These are phyloP conservation scores for Delonix regia DNA, from an alignment of 306 rosid genomes.

Conservation along the genomic window DNA sequence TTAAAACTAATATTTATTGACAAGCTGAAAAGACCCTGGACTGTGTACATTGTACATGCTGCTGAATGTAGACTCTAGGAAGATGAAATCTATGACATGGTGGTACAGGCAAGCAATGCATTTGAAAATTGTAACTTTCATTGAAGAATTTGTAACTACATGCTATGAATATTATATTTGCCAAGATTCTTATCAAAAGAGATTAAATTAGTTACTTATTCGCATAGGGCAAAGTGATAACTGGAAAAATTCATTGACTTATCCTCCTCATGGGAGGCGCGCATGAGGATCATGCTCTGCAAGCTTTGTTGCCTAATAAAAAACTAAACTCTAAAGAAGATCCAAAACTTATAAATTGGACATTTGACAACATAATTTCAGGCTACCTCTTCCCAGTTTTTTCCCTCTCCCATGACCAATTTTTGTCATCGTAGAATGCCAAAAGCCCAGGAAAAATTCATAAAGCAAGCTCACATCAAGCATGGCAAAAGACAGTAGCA, in stretches of 20 bases:
- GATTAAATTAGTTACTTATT: not conserved
- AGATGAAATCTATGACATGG: not conserved
- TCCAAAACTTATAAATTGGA: not conserved
- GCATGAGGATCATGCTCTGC: not conserved
- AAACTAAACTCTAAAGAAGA: not conserved
- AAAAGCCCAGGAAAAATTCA: not conserved
- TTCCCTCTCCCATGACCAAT: not conserved
- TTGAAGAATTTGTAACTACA: not conserved
- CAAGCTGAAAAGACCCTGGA: not conserved
- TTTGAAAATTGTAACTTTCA: not conserved
- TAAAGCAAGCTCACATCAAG: conserved; percentile 36
- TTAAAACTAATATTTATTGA: not conserved
- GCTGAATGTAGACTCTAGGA: not conserved
- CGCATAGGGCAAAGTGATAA: not conserved
- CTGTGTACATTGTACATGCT: not conserved
- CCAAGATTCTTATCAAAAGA: not conserved
- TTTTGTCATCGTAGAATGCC: not conserved
- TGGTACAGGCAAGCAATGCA: not conserved
- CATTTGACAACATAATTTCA: not conserved
- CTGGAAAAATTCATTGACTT: not conserved
- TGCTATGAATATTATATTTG: not conserved
- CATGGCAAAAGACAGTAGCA: conserved; percentile 22
- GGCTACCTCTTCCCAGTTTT: not conserved
- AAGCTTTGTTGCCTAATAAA: not conserved
- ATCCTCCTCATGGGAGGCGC: not conserved